Base-by-base conservation (phyloP, 2,329 filamentous ascomycete species). In the Iodosphaeria phyllophila region DNA sequence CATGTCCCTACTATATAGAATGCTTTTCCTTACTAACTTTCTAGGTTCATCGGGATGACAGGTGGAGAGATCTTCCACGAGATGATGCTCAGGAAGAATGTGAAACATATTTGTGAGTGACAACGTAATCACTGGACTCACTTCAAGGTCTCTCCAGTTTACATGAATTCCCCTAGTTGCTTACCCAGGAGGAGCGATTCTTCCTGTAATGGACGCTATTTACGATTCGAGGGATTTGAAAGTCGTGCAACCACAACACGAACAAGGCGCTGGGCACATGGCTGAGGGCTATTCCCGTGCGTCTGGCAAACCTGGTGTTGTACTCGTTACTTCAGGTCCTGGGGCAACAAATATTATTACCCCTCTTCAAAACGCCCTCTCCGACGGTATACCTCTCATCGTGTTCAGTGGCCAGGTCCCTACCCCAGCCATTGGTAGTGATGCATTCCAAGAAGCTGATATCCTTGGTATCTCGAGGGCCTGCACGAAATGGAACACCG, bases 401-500 rank as follows among this genome's bases (percentile, higher is more conserved):
- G 89, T 98, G 24, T 95, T 98, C 57, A 75, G 67, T 35, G 89
- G 89, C 24, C 89, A 98, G 67, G 89, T 98, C 32, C 64, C 71
- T 6, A 95, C 86, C 18, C 71, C 65, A 23, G 77, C 82, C 27
- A 93, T 95, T 50, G 89, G 89, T 32, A 91, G 78, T 33, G 86
- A 95, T 48, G 82, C 83, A 28, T 95, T 95, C 64, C 89, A 98
- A 50, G 89, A 95, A 54, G 84, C 83, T 30, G 89, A 98, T 45
- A 74, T 92, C 18, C 62, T 93, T 30, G 86, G 86, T 38, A 95
- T 98, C 49, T 92, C 82, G 17, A 69, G 86, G 42, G 74, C 84
- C 12, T 93, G 84, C 63, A 93, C 84, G 38, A 95, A 95, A 60
- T 98, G 89, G 89, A 95, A 95, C 42, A 82, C 92, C 31, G 91